Base-by-base conservation (phyloP, 371 early-diverging fungal genomes). In the Choanephora cucurbitarum region DNA sequence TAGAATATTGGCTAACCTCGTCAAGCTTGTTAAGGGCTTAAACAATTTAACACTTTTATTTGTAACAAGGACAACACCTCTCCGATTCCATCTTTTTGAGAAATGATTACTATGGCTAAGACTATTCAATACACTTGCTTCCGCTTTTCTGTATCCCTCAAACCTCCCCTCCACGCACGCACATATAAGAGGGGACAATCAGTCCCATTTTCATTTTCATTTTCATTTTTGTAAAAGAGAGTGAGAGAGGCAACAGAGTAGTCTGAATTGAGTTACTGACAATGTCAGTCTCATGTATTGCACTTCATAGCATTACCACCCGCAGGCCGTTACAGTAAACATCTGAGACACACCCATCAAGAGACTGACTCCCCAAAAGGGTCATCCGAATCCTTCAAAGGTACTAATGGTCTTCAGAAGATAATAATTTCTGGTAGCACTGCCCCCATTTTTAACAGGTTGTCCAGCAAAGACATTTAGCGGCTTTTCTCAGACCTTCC, bases 401-500 rank as follows among this genome's bases (percentile, higher is more conserved):
- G 63, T 62, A 51, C 49, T 59, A 51, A 56, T 32, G 59, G 52
- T 23, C 22, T 28, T 22, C 52, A 58, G 47, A 10, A 22, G 48
- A 39, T 58, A n/a, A 62, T 23, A 55, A 44, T 70, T 66, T 66
- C 74, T 74, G 74, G 70, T 74, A 65, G 66, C 66, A 67, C 68
- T 65, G 66, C 74, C 60, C 69, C 61, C 67, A 63, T 62, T 62
- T 6, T 74, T 70, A 58, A 64, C 69, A 63, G 62, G 69, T 67
- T 68, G 48, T 67, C 69, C 74, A 62, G 74, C 65, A 70, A 74
- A 68, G 66, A 67, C 55, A 64, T 70, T 67, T 58, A 65, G 58
- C 61, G 76, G 76, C 62, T 76, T 76, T 76, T 54, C 76, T 76
- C 76, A 72, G 76, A 76, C 76, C 72, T 76, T 76, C 76, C 76